Evolutionary conservation across 352 stramenopile species (phyloP).

Genomic region (Phytopythium kandeliae): DNA sequence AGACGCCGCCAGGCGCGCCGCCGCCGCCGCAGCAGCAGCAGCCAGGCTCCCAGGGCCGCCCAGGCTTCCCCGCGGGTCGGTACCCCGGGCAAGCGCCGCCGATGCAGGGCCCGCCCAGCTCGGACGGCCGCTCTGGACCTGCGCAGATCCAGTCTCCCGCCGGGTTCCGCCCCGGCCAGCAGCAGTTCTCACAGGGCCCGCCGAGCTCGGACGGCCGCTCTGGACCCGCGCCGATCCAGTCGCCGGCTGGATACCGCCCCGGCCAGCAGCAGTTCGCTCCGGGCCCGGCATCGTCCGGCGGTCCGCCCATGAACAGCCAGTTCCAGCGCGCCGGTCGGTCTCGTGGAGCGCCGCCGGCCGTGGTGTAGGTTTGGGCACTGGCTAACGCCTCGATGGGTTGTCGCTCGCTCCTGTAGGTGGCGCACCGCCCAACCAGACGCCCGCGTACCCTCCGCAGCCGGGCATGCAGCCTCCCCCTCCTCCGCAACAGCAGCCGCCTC

Average conservation of each 20-base stretch:
- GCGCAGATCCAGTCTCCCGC: constrained; percentile 2
- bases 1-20: not conserved
- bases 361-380: not conserved
- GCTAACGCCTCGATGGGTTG: not conserved
- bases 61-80: not conserved
- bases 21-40: not conserved
- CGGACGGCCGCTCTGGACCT: constrained; percentile 9
- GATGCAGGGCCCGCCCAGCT: constrained; percentile 15
- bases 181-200: constrained; percentile 19
- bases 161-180: constrained; percentile 11
- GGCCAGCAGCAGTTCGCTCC: constrained; percentile 19
- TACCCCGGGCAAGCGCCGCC: constrained; percentile 10
- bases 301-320: constrained; percentile 33
- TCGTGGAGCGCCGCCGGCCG: not conserved
- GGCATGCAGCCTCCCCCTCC: constrained; percentile 21
- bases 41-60: constrained; percentile 5
- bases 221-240: constrained; percentile 3
- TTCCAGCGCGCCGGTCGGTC: constrained; percentile 11
- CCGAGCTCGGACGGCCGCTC: constrained; percentile 11
- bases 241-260: constrained; percentile 6
- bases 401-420: not conserved
- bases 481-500: not conserved
- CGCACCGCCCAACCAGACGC: constrained; percentile 14
- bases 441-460: constrained; percentile 16
- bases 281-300: constrained; percentile 20